Evolutionary conservation across 768 basidiomycete species (phyloP).

Genomic region (Lentinus brumalis): DNA sequence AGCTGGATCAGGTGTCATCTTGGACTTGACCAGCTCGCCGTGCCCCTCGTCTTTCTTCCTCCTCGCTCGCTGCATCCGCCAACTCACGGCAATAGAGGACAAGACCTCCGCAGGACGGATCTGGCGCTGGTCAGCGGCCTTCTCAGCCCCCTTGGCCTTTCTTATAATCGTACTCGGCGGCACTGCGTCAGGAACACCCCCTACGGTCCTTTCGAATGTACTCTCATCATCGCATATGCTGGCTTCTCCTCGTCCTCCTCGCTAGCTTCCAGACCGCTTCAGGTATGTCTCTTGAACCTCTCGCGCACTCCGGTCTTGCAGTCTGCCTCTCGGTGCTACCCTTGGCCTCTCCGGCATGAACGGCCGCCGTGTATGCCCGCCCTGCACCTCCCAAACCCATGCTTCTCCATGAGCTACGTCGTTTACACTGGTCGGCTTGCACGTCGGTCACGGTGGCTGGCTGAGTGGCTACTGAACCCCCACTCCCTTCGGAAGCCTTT

Average conservation of each 20-base stretch:
- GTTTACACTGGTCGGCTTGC: too few relatives aligned
- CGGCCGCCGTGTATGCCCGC: too few relatives aligned
- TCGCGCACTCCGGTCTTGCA: neutral
- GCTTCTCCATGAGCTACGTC: too few relatives aligned
- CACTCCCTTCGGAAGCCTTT: too few relatives aligned
- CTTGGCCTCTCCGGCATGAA: neutral
- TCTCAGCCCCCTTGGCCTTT: slow-evolving; percentile 8
- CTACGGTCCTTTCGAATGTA: slow-evolving; percentile 19
- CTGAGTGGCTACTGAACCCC: too few relatives aligned
- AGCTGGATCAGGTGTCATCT: neutral
- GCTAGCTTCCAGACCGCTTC: slow-evolving; percentile 16
- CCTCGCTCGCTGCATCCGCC: slow-evolving; percentile 8
- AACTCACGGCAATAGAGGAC: slow-evolving; percentile 2
- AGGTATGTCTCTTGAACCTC: slow-evolving; percentile 3
- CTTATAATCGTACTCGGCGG: slow-evolving; percentile 12
- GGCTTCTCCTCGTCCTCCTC: slow-evolving; percentile 12
- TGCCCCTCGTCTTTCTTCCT: slow-evolving; percentile 5
- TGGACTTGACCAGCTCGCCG: neutral
- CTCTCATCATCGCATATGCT: slow-evolving; percentile 17
- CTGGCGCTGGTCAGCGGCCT: slow-evolving; percentile 19
- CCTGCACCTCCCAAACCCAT: too few relatives aligned
- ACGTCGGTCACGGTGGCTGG: too few relatives aligned
- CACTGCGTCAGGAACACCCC: slow-evolving; percentile 6
- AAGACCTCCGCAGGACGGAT: slow-evolving; percentile 22
- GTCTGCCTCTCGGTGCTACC: neutral